Conservation (phyloP, 129 eudicot species). For the Pulicaria dysenterica region DNA sequence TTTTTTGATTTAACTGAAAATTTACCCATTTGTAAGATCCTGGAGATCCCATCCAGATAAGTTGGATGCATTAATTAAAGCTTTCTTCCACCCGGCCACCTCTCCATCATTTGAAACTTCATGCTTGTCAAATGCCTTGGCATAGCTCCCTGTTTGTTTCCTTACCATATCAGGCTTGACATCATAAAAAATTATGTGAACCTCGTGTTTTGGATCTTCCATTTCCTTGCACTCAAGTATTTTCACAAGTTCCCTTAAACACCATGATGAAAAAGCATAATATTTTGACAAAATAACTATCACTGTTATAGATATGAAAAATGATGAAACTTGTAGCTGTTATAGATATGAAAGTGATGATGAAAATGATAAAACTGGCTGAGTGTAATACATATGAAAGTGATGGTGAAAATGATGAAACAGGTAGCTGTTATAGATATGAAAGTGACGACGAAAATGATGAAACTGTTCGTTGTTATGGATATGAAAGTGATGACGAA, state of each 20-base stretch:
- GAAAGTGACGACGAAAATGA: too few relatives aligned
- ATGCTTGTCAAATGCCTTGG: constrained; percentile 16
- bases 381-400: too few relatives aligned
- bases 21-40: constrained; percentile 11
- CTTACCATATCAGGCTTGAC: constrained; percentile 31
- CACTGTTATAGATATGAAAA: too few relatives aligned
- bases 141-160: constrained; percentile 13
- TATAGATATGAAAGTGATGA: too few relatives aligned
- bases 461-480: too few relatives aligned
- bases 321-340: too few relatives aligned
- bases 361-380: too few relatives aligned
- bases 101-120: not conserved
- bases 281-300: constrained; percentile 38
- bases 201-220: not conserved
- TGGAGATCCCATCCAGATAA: constrained; percentile 24
- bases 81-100: constrained; percentile 16
- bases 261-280: constrained; percentile 42
- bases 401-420: too few relatives aligned
- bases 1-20: not conserved
- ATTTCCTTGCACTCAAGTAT: constrained; percentile 26
- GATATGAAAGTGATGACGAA: too few relatives aligned
- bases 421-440: too few relatives aligned
- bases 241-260: constrained; percentile 35
- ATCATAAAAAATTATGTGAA: constrained; percentile 29
- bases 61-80: not conserved